Base-by-base conservation (phyloP, 139 green algal genomes). In the Ulvella scutata region DNA sequence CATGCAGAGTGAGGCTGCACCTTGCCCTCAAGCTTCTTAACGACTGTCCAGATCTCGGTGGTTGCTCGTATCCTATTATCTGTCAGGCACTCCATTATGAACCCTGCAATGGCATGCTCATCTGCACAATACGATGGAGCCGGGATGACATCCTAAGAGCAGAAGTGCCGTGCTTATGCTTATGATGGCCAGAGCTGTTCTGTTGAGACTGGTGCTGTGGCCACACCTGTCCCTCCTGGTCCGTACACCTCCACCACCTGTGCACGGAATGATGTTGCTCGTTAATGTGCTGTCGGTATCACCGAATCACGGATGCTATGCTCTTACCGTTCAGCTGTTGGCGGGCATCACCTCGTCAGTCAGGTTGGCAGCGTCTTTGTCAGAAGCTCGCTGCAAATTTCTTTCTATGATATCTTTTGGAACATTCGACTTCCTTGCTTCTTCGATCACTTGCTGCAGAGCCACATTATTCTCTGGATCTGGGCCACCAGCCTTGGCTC, bases 21-120 rank as follows among this genome's bases (percentile, higher is more conserved):
- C 51, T 67, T 67, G 51, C 51, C 51, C 1, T 67, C 51, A n/a
- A 67, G 51, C 51, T 67, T 67, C 51, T 67, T 67, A 26, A 67
- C 51, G n/a, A 67, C 51, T 34, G 51, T 67, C 51, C 51, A 67
- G 51, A 67, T 67, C 51, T 67, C 51, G 31, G 51, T 67, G 10
- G 51, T 36, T n/a, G 51, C 51, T 6, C 51, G 51, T 36, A 23
- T 67, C 2, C 33, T 67, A 26, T 67, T 67, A 26, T 67, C 51
- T 10, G 51, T 67, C 13, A 67, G 17, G 51, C 51, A 67, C 17
- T 67, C 51, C 31, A 67, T 36, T 10, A 67, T 29, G 20, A 67
- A 67, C 13, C 51, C 51, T n/a, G n/a, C n/a, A n/a, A n/a, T n/a
- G n/a, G n/a, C n/a, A n/a, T n/a, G n/a, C n/a, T n/a, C n/a, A n/a